Conservation (phyloP, 108 stramenopile species). For the Pseudonitzschia delicatissima region DNA sequence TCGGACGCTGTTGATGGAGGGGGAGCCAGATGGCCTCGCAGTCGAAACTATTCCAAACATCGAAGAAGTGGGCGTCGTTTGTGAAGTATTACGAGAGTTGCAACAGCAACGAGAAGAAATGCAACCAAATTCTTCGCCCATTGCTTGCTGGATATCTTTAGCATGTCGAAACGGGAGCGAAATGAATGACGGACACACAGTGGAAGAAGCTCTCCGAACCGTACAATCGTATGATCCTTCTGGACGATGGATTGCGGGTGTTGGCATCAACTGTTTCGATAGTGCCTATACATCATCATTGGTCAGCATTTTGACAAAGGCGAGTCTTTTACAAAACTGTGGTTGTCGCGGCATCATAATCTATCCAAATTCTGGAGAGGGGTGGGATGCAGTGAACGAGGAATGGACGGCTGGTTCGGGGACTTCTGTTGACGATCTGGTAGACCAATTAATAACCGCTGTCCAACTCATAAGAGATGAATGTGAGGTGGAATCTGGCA, state of each 20-base stretch:
- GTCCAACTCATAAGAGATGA: slow-evolving; percentile 22
- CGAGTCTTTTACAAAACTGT: slow-evolving; percentile 9
- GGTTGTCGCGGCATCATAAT: slow-evolving; percentile 36
- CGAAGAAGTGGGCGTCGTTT: slow-evolving; percentile 24
- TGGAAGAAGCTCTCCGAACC: slow-evolving; percentile 39
- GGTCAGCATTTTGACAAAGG: slow-evolving; percentile 23
- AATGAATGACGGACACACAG: slow-evolving; percentile 49
- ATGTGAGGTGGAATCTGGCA: slow-evolving; percentile 18
- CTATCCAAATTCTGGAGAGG: slow-evolving; percentile 65
- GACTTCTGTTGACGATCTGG: slow-evolving; percentile 25
- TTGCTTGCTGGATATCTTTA: slow-evolving; percentile 50
- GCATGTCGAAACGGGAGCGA: slow-evolving; percentile 45
- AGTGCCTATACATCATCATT: slow-evolving; percentile 28
- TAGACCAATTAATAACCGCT: slow-evolving; percentile 26
- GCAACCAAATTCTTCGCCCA: not conserved
- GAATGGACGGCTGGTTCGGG: slow-evolving; percentile 50
- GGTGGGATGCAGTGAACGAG: slow-evolving; percentile 50
- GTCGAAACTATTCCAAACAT: slow-evolving; percentile 58
- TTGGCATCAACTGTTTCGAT: slow-evolving; percentile 61
- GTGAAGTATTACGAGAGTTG: slow-evolving; percentile 10
- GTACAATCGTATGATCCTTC: slow-evolving; percentile 30
- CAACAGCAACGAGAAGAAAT: not conserved
- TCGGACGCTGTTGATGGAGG: not conserved
- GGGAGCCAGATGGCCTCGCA: slow-evolving; percentile 52
- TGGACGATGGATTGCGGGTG: slow-evolving; percentile 24